phyloP scores from a whole-genome alignment of 2,329 filamentous ascomycete genomes.

The Aspergillus sp. region DNA sequence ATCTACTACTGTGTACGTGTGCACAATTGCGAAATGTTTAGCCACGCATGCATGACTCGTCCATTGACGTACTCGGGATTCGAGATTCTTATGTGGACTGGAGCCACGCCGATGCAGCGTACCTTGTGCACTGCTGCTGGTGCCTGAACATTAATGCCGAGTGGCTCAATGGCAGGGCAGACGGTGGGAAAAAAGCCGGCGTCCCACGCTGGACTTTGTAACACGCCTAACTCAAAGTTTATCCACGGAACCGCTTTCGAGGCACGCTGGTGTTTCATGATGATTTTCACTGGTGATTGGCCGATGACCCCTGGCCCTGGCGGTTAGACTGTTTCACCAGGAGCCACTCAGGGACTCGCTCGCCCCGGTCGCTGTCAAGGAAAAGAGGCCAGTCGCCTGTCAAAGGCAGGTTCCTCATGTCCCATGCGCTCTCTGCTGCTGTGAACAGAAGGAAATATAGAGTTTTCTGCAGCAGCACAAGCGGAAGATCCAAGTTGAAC shows the following conservation, averaged over 20 bases:
- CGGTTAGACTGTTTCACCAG: slow-evolving; percentile 4
- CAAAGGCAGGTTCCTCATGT: neutral
- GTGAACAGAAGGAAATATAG: neutral
- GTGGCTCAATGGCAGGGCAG: neutral
- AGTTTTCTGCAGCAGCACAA: slow-evolving; percentile 2
- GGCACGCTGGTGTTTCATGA: slow-evolving; percentile 1
- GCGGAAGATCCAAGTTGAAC: slow-evolving; percentile 9
- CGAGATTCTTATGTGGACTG: neutral
- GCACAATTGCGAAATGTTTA: neutral
- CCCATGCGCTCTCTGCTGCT: neutral
- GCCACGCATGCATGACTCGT: neutral
- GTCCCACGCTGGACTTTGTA: neutral
- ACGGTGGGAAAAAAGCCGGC: neutral
- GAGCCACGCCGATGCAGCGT: too few relatives aligned
- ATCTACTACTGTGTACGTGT: neutral
- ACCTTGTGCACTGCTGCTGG: neutral
- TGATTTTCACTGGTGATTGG: neutral
- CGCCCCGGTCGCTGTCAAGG: neutral
- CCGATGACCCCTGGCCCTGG: neutral
- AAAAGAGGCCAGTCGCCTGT: slow-evolving; percentile 2
- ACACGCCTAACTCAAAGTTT: neutral
- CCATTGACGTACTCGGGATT: neutral
- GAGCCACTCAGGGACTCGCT: neutral
- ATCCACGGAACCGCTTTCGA: slow-evolving; percentile 2
- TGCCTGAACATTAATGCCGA: neutral